phyloP scores from a whole-genome alignment of 495 filamentous ascomycete species.

The Xylaria sp. region DNA sequence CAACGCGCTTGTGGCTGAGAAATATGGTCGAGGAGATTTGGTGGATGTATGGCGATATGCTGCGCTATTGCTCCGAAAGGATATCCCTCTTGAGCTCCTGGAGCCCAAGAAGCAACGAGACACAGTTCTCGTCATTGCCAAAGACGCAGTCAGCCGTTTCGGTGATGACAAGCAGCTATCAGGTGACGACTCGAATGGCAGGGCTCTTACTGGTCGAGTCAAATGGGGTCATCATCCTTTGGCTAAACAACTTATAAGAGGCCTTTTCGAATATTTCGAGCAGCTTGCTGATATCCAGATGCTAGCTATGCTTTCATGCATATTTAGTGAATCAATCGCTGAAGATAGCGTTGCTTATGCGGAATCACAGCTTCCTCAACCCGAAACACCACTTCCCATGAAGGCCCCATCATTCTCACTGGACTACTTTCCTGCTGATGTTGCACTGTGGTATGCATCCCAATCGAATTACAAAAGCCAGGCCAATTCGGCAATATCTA shows the following conservation, averaged over 20 bases:
- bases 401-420: constrained; percentile 70
- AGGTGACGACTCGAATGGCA: constrained; percentile 17
- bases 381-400: constrained; percentile 66
- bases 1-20: constrained; percentile 79
- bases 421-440: constrained; percentile 71
- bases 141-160: constrained; percentile 57
- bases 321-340: constrained; percentile 71
- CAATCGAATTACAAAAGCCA: constrained; percentile 45
- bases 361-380: constrained; percentile 52
- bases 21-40: constrained; percentile 74
- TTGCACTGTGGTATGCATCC: constrained; percentile 58
- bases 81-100: constrained; percentile 72
- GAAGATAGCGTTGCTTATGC: constrained; percentile 57
- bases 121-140: constrained; percentile 68
- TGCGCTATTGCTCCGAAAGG: constrained; percentile 75
- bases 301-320: constrained; percentile 92
- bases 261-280: constrained; percentile 80
- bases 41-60: constrained; percentile 86
- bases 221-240: constrained; percentile 89
- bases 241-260: constrained; percentile 74
- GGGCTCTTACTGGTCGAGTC: constrained; percentile 63
- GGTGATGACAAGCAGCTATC: constrained; percentile 24
- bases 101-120: constrained; percentile 53
- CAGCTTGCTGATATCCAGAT: constrained; percentile 84
- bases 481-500: constrained; percentile 59